A percentile compares a stretch with the other conserved stretches of the same genome.
Conservation (phyloP, 2,329 filamentous ascomycete genomes). For the Reticulascus tulasneorum region DNA sequence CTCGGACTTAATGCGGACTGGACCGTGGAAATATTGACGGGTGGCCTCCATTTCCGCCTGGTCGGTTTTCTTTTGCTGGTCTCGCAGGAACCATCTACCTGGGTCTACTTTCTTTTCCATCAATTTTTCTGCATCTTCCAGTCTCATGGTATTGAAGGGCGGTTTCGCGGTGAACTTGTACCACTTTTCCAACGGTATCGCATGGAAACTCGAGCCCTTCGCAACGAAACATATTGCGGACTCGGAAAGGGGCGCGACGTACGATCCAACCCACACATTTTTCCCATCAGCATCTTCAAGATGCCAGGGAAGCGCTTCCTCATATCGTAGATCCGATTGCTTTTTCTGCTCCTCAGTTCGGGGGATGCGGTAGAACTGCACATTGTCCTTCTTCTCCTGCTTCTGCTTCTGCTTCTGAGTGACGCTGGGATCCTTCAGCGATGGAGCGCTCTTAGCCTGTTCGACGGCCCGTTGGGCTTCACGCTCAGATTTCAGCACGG, state of each 20-base stretch:
- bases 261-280: slow-evolving; percentile 88
- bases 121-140: slow-evolving; percentile 80
- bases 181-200: slow-evolving; percentile 93
- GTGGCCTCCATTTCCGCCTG: slow-evolving; percentile 60
- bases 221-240: slow-evolving; percentile 72
- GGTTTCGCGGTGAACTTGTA: slow-evolving; percentile 84
- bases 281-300: slow-evolving; percentile 94
- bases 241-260: slow-evolving; percentile 83
- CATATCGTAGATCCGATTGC: slow-evolving; percentile 72
- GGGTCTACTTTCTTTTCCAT: slow-evolving; percentile 76
- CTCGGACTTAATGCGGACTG: slow-evolving; percentile 64
- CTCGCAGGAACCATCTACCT: slow-evolving; percentile 75
- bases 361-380: slow-evolving; percentile 81
- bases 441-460: slow-evolving; percentile 88
- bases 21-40: slow-evolving; percentile 44
- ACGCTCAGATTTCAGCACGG: slow-evolving; percentile 71
- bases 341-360: slow-evolving; percentile 75
- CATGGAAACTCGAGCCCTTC: slow-evolving; percentile 65
- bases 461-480: slow-evolving; percentile 84
- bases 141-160: slow-evolving; percentile 70
- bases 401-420: slow-evolving; percentile 60
- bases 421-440: slow-evolving; percentile 53
- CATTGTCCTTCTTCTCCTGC: slow-evolving; percentile 72
- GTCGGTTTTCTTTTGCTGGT: slow-evolving; percentile 54
- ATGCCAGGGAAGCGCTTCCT: slow-evolving; percentile 95